Base-by-base conservation (phyloP, 176 grass and related monocot species). In the Avena eriantha region DNA sequence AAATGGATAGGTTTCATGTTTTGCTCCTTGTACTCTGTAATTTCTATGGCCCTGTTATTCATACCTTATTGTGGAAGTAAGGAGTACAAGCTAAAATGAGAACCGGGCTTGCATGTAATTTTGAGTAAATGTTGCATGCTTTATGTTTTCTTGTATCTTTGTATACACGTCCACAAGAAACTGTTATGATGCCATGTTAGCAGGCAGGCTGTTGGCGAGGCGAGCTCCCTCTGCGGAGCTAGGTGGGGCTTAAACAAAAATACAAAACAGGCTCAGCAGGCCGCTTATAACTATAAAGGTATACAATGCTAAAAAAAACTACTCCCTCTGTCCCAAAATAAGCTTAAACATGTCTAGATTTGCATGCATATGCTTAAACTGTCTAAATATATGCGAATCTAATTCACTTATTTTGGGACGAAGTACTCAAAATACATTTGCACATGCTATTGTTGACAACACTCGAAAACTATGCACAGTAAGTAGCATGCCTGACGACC, bases 1-100 rank as follows among this genome's bases (percentile, higher is more conserved):
- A 33, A 68, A 47, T 82, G 43, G 21, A 51, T 43, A 66, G 59
- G n/a, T 49, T 49, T 49, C 48, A 49, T 49, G 48, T 10, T 46
- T 80, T 76, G 63, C 56, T 48, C 3, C n/a, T 78, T 83, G 8
- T 41, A 41, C 39, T 41, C 39, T 41, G 36, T 76, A 54, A 76
- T 76, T 53, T 89, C 33, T 74, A 83, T 87, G 80, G 35, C 10
- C 10, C 3, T 65, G 83, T 84, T 41, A 69, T 75, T 69, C 73
- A 59, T 66, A 16, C 80, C 68, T 67, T 67, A 49, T 34, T 61
- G 8, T 21, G 54, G 65, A 64, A 26, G 23, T 21, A 10, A 64
- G 33, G 34, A 16, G 33, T 84, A 43, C 4, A 36, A 7, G 85
- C 47, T 87, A 16, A 74, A 56, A 57, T 67, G 76, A 49, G 76